Evolutionary conservation across 331 rosid species (phyloP), one percentile per base, ranked within the genome.

Genomic region (Rosa hybrid): DNA sequence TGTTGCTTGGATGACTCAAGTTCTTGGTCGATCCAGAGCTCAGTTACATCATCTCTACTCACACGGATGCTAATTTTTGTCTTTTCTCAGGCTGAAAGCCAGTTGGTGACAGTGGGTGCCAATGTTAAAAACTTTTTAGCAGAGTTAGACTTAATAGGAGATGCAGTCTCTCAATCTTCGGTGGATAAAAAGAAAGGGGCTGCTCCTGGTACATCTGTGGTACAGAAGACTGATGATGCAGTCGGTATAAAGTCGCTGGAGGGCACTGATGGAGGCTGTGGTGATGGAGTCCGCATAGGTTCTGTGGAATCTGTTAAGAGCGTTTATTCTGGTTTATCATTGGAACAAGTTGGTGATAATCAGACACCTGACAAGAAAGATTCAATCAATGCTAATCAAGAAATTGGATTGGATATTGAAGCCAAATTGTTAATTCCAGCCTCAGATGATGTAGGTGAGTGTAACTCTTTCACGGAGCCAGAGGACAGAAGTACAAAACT

Each of bases 31-130:
- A 34, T 65, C 45, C 45, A 30, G 34, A 65, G 48, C 72, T 39
- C 46, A 68, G 72, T 11, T 39, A 38, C 72, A 39, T 68, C 72
- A 17, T 68, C 6, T 39, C 25, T 39, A 20, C 49, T 68, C 23
- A 16, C 12, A 39, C 6, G 2, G 25, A 68, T 38, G 72, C 72
- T 8, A 17, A 68, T 8, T 10, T 39, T 30, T 68, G 21, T 20
- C 23, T 39, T 68, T 39, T 41, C 27, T 39, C 50, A 39, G 72
- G 79, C 79, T 44, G 76, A 71, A 71, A 62, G 57, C 59, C 79
- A 62, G 56, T 60, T 62, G 44, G 44, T 23, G 79, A 44, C 59
- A 27, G 56, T 27, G 5, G 18, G 45, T 60, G 23, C 39, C 59
- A 60, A 8, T 76, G 44, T 76, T 44, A 64, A 44, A 76, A 76